phyloP scores from a whole-genome alignment of 768 basidiomycete genomes.

The Suillus paluster region DNA sequence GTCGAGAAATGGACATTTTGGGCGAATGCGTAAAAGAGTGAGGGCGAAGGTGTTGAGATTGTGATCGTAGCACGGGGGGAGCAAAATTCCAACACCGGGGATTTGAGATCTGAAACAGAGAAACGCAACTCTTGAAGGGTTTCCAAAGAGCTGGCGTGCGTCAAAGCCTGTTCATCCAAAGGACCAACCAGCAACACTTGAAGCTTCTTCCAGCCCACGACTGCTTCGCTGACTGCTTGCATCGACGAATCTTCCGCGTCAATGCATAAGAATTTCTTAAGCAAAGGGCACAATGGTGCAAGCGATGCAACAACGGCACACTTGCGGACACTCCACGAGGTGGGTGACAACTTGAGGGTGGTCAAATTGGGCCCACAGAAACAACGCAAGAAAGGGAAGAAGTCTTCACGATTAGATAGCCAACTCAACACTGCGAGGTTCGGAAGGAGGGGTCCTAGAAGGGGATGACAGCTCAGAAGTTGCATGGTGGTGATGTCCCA shows the following conservation, averaged over 20 bases:
- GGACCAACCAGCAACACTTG: neutral
- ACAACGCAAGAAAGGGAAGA: neutral
- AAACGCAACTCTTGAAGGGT: neutral
- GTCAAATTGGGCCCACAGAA: neutral
- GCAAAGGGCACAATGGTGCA: neutral
- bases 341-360: neutral
- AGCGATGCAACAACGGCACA: neutral
- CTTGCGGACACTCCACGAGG: neutral
- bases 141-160: neutral
- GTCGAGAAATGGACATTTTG: neutral
- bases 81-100: neutral
- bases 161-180: neutral
- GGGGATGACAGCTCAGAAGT: neutral
- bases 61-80: neutral
- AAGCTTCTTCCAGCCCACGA: neutral
- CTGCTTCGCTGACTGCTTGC: neutral
- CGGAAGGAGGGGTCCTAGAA: constrained; percentile 23
- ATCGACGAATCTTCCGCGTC: neutral
- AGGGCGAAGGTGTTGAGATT: neutral
- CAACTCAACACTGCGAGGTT: constrained; percentile 27
- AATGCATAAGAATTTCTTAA: neutral
- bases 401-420: constrained; percentile 5
- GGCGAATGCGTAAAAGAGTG: neutral
- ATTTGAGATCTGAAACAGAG: neutral
- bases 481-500: neutral